phyloP scores from a whole-genome alignment of 163 green algal species.

The Volvox carteri region DNA sequence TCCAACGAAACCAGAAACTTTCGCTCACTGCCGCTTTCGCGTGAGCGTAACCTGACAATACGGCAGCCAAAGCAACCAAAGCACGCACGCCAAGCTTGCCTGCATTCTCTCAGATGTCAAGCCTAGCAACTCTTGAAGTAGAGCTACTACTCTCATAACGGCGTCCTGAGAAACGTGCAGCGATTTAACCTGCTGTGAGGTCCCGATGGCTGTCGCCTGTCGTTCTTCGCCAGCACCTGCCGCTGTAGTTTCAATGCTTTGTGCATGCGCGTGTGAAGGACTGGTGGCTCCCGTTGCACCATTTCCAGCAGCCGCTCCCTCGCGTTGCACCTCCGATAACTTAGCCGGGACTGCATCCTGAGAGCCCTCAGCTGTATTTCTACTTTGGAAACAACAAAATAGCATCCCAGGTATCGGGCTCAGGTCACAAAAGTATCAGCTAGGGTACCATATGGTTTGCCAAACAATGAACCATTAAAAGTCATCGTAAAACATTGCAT shows the following conservation, averaged over 20 bases:
- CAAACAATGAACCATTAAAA: too few relatives aligned
- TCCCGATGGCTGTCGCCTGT: neutral
- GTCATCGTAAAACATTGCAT: too few relatives aligned
- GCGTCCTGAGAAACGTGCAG: neutral
- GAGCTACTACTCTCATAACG: slow-evolving; percentile 52
- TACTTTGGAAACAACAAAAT: slow-evolving; percentile 36
- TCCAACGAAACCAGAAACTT: neutral
- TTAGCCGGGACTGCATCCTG: slow-evolving; percentile 9
- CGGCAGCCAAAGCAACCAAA: too few relatives aligned
- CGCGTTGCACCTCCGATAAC: slow-evolving; percentile 11
- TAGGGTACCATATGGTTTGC: neutral
- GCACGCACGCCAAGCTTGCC: neutral
- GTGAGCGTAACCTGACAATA: neutral
- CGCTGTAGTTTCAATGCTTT: neutral
- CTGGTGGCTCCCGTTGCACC: neutral
- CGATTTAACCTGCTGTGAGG: neutral
- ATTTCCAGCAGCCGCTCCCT: slow-evolving; percentile 23
- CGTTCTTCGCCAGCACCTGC: neutral
- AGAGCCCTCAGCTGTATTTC: slow-evolving; percentile 1
- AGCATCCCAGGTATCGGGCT: slow-evolving; percentile 17
- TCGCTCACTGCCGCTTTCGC: neutral
- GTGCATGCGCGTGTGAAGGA: neutral
- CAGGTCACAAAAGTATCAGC: neutral
- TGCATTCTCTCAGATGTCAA: slow-evolving; percentile 45
- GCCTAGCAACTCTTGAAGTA: slow-evolving; percentile 52